Conservation (phyloP, 306 rosid genomes). For the Quillaja saponaria region DNA sequence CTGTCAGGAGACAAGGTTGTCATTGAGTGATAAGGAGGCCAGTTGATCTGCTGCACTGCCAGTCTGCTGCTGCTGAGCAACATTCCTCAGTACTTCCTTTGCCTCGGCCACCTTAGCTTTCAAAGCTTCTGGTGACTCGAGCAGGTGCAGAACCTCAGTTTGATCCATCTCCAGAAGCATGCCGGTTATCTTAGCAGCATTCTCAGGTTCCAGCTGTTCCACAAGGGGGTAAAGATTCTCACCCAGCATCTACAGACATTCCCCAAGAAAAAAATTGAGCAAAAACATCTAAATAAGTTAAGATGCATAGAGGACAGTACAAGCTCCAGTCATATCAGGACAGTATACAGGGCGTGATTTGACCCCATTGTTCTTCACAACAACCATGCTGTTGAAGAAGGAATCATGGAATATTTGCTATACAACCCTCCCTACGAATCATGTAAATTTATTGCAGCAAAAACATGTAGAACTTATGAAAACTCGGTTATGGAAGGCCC, state of each 20-base stretch:
- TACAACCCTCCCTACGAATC: too few species aligned
- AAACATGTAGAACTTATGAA: too few species aligned
- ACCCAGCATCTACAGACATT: slow-evolving; percentile 78
- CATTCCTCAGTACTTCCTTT: slow-evolving; percentile 87
- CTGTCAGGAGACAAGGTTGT: slow-evolving; percentile 71
- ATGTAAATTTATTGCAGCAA: too few species aligned
- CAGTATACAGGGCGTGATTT: too few species aligned
- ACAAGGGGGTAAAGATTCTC: slow-evolving; percentile 95
- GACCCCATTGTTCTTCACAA: too few species aligned
- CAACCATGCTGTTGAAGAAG: too few species aligned
- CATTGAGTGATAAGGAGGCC: slow-evolving; percentile 71
- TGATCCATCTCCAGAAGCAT: slow-evolving; percentile 99
- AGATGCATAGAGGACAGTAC: too few species aligned
- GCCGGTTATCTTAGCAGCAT: slow-evolving; percentile 96
- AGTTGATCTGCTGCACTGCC: slow-evolving; percentile 89
- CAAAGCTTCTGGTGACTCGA: slow-evolving; percentile 95
- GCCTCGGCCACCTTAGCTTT: slow-evolving; percentile 96
- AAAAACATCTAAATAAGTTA: not conserved
- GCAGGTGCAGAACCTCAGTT: slow-evolving; percentile 93
- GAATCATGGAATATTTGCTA: too few species aligned
- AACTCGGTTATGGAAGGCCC: too few species aligned
- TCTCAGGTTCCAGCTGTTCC: slow-evolving; percentile 92
- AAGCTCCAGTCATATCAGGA: too few species aligned
- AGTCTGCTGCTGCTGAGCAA: slow-evolving; percentile 85
- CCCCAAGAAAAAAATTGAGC: slow-evolving; percentile 24